Evolutionary conservation across 2,329 filamentous ascomycete species (phyloP).

Genomic region (Colletotrichum musae): DNA sequence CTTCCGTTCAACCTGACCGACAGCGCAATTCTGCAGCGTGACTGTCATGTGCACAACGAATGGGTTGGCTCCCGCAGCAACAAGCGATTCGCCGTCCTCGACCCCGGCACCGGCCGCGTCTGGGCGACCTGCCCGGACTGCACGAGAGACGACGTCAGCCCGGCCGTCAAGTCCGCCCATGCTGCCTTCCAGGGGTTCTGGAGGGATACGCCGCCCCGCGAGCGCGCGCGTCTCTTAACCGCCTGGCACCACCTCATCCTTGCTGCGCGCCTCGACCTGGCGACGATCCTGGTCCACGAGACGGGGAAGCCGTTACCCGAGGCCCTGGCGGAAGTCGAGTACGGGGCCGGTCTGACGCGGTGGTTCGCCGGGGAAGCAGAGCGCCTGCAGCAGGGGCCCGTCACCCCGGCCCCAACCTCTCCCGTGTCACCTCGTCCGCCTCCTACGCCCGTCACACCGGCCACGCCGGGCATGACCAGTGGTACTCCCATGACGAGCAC

Average conservation of each 20-base stretch:
- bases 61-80: slow-evolving; percentile 62
- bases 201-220: slow-evolving; percentile 53
- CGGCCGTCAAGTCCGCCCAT: slow-evolving; percentile 53
- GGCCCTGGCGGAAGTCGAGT: slow-evolving; percentile 69
- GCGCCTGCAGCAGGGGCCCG: slow-evolving; percentile 66
- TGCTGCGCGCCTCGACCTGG: slow-evolving; percentile 54
- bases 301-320: slow-evolving; percentile 71
- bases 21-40: slow-evolving; percentile 61
- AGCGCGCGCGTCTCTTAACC: slow-evolving; percentile 52
- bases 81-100: slow-evolving; percentile 65
- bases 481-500: slow-evolving; percentile 1
- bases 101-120: slow-evolving; percentile 64
- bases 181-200: slow-evolving; percentile 55
- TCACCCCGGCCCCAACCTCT: slow-evolving; percentile 44
- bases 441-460: background rate
- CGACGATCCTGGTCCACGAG: slow-evolving; percentile 60
- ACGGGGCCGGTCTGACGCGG: slow-evolving; percentile 66
- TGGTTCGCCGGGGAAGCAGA: slow-evolving; percentile 71
- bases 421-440: slow-evolving; percentile 13
- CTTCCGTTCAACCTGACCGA: slow-evolving; percentile 62
- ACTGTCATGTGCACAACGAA: slow-evolving; percentile 65
- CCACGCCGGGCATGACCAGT: background rate
- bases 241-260: slow-evolving; percentile 55
- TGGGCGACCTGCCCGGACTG: slow-evolving; percentile 68
- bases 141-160: slow-evolving; percentile 55